Conservation (phyloP, 148 eudicot genomes). For the Chenopodium album region DNA sequence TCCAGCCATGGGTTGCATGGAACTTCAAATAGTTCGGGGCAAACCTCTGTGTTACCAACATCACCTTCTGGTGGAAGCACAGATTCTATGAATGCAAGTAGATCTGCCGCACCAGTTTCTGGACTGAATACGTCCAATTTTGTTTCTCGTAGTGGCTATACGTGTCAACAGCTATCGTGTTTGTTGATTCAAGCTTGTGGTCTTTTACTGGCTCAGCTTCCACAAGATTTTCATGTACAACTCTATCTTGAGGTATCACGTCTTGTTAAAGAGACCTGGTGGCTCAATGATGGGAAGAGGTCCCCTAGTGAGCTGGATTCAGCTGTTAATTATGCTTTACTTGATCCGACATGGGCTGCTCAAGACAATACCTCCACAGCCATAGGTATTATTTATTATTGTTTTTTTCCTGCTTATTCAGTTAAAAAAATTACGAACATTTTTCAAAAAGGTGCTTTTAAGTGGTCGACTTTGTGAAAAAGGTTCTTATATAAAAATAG, state of each 20-base stretch:
- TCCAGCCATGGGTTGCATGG: conserved; percentile 78
- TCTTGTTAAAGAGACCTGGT: conserved; percentile 88
- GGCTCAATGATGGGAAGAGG: conserved; percentile 79
- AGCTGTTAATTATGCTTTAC: conserved; percentile 89
- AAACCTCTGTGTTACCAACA: conserved; percentile 77
- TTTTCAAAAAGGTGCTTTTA: too few relatives aligned
- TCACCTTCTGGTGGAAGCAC: conserved; percentile 99
- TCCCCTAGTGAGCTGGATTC: conserved; percentile 78
- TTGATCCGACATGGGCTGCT: conserved; percentile 95
- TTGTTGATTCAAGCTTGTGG: conserved; percentile 98
- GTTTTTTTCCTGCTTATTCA: background rate
- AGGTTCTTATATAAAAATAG: too few relatives aligned
- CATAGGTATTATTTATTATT: conserved; percentile 48
- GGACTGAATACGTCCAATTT: conserved; percentile 71
- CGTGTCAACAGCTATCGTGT: conserved; percentile 91
- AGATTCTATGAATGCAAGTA: conserved; percentile 81
- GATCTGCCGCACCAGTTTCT: conserved; percentile 58
- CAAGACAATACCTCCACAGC: conserved; percentile 96
- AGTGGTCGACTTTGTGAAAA: too few relatives aligned
- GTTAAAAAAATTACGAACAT: too few relatives aligned
- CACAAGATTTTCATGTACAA: conserved; percentile 83
- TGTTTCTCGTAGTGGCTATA: conserved; percentile 88
- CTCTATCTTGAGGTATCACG: conserved; percentile 84
- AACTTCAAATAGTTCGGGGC: conserved; percentile 51
- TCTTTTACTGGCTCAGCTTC: conserved; percentile 91